Evolutionary conservation across 805 yeast species (phyloP), one percentile per base, ranked within the genome.

Genomic region (Candida takata): DNA sequence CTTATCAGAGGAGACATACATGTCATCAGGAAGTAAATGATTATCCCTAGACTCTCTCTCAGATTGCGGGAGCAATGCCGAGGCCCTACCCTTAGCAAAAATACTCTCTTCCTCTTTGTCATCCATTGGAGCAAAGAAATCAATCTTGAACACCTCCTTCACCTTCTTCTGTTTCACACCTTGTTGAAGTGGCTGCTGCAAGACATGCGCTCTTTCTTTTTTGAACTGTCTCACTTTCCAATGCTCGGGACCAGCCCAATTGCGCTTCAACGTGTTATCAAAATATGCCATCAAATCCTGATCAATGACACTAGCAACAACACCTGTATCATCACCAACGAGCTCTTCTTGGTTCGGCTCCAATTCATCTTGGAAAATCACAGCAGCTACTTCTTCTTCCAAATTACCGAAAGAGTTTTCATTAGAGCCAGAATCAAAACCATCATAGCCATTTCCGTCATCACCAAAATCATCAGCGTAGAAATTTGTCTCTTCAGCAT

Each of bases 201-300:
- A 10, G 10, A 16, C 13, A 15, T 8, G 36, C 35, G 21, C 26
- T 45, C 29, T 44, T 6, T 27, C 45, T 44, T 67, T 67, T 48
- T 75, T 79, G 32, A 80, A 57, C 11, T 75, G 71, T 28, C 71
- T 64, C 9, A 90, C 81, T 58, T 82, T 83, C 97, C 97, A 90
- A 59, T 85, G 94, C 45, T 84, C 90, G 11, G 90, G 83, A 8
- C 97, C 97, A 20, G 94, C 73, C 96, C 97, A 88, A 54, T 77
- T 82, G 31, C 57, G 56, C 38, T 68, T 72, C 58, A 85, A 66
- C 15, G 76, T 69, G 35, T 76, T 77, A 54, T 87, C 95, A 57
- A 86, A 86, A 54, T 85, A 82, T 3, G 87, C 81, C 72, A 84
- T 75, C 28, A 85, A 60, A 48, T 79, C 84, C 33, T 67, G 68